These are phyloP conservation scores for Escovopsis sp. DNA, from an alignment of 2,329 filamentous ascomycete species.

Conservation along the genomic window DNA sequence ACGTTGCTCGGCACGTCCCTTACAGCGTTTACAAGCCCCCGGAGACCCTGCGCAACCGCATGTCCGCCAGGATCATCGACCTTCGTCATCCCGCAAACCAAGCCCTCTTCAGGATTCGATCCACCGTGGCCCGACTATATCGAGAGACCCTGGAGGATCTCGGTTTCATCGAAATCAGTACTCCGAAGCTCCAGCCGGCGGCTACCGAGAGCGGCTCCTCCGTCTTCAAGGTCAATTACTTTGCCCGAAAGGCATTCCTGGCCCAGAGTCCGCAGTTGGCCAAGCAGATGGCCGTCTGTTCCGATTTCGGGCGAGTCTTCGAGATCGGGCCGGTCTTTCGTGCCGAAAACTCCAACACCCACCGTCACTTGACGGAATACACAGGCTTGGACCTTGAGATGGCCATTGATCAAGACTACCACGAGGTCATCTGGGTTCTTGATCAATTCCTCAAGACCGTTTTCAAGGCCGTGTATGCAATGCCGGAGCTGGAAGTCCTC, in stretches of 20 bases:
- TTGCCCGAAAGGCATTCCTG: slow-evolving; percentile 71
- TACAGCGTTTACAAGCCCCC: slow-evolving; percentile 48
- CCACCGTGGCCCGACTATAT: slow-evolving; percentile 67
- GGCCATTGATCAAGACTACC: slow-evolving; percentile 77
- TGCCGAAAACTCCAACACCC: slow-evolving; percentile 90
- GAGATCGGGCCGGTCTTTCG: slow-evolving; percentile 64
- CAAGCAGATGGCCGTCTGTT: slow-evolving; percentile 85
- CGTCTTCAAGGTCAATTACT: slow-evolving; percentile 87
- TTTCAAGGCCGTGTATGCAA: slow-evolving; percentile 26
- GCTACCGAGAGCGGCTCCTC: slow-evolving; percentile 85
- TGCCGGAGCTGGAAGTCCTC: slow-evolving; percentile 60
- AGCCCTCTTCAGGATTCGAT: slow-evolving; percentile 75
- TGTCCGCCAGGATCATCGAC: slow-evolving; percentile 69
- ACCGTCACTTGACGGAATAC: slow-evolving; percentile 87
- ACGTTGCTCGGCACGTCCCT: slow-evolving; percentile 32
- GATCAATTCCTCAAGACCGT: slow-evolving; percentile 73
- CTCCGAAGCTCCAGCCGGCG: slow-evolving; percentile 77
- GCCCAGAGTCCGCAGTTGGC: slow-evolving; percentile 85
- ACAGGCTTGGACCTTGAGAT: slow-evolving; percentile 89
- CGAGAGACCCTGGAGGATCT: slow-evolving; percentile 57
- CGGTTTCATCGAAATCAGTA: slow-evolving; percentile 86
- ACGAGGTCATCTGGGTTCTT: slow-evolving; percentile 68
- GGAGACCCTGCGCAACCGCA: slow-evolving; percentile 51
- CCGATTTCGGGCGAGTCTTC: slow-evolving; percentile 80
- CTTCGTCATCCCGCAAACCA: slow-evolving; percentile 77